Evolutionary conservation across 2,329 filamentous ascomycete genomes (phyloP).

Genomic region (Trichoderma lentiforme): DNA sequence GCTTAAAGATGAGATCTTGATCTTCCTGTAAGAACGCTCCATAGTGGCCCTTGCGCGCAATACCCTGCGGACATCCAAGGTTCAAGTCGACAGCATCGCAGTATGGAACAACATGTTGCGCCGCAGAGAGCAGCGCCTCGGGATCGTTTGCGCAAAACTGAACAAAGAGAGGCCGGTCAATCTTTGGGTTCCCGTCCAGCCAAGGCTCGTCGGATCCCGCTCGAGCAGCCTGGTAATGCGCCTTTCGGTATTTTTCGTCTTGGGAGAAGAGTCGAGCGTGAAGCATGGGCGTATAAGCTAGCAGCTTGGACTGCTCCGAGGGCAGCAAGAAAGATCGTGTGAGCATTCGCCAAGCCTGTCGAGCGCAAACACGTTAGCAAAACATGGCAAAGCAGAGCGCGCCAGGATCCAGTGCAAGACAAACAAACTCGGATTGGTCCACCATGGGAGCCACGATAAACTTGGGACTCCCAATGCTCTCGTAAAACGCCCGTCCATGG

Average conservation of each 20-base stretch:
- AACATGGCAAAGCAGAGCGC: background rate
- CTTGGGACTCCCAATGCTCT: slow-evolving; percentile 90
- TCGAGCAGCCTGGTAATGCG: slow-evolving; percentile 72
- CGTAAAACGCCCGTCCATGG: slow-evolving; percentile 85
- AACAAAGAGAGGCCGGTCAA: slow-evolving; percentile 88
- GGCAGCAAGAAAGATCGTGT: slow-evolving; percentile 84
- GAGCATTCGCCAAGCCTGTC: slow-evolving; percentile 90
- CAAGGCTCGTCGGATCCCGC: slow-evolving; percentile 43
- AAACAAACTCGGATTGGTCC: slow-evolving; percentile 94
- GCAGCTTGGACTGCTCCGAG: slow-evolving; percentile 59
- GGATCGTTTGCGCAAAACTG: slow-evolving; percentile 94
- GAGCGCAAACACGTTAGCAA: slow-evolving; percentile 10
- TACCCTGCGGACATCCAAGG: slow-evolving; percentile 92
- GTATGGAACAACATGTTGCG: slow-evolving; percentile 73
- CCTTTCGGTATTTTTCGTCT: slow-evolving; percentile 68
- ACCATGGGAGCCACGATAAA: slow-evolving; percentile 95
- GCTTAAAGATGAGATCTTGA: slow-evolving; percentile 73
- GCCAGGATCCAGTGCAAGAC: slow-evolving; percentile 31
- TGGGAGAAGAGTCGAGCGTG: slow-evolving; percentile 87
- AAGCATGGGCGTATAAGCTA: slow-evolving; percentile 95
- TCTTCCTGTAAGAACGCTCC: slow-evolving; percentile 95
- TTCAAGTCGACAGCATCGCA: slow-evolving; percentile 97
- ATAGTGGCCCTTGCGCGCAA: slow-evolving; percentile 86
- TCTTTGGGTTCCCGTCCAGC: slow-evolving; percentile 80
- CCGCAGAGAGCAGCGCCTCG: slow-evolving; percentile 74